Conservation (phyloP, 2,329 filamentous ascomycete genomes). For the Colletotrichum tofieldiae region DNA sequence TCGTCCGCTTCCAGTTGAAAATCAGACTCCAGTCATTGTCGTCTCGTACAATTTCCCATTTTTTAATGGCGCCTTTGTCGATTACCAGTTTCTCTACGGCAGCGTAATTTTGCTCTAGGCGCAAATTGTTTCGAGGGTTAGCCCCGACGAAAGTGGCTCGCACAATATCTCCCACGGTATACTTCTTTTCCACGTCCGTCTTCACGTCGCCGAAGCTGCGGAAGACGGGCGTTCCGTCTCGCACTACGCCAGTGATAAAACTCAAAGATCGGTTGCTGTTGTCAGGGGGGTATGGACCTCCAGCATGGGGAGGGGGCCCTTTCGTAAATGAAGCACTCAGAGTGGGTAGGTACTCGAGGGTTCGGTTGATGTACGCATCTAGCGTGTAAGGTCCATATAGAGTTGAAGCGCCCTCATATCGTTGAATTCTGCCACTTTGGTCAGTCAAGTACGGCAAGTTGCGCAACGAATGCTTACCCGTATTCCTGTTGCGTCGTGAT, state of each 20-base stretch:
- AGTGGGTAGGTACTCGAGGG: constrained; percentile 50
- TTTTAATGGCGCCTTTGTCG: constrained; percentile 43
- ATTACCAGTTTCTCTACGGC: constrained; percentile 76
- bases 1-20: constrained; percentile 84
- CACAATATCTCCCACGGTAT: constrained; percentile 71
- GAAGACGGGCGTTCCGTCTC: constrained; percentile 76
- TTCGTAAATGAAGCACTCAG: constrained; percentile 24
- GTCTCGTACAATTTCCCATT: constrained; percentile 78
- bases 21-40: constrained; percentile 88
- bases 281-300: constrained; percentile 79
- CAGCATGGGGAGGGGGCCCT: constrained; percentile 47
- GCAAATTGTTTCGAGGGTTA: constrained; percentile 89
- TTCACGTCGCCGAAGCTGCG: constrained; percentile 80
- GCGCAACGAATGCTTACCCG: constrained; percentile 47
- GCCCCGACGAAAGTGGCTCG: constrained; percentile 84
- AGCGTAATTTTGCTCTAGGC: constrained; percentile 83
- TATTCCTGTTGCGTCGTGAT: constrained; percentile 80
- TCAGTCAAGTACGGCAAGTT: constrained; percentile 48
- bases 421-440: constrained; percentile 69
- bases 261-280: constrained; percentile 82
- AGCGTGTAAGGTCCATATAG: constrained; percentile 88
- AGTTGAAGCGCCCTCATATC: constrained; percentile 93
- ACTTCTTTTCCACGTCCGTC: constrained; percentile 65
- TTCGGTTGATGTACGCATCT: constrained; percentile 89
- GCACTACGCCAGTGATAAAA: constrained; percentile 85